These are phyloP conservation scores for Lithocarpus polystachyus DNA, from an alignment of 306 rosid genomes.

Conservation along the genomic window DNA sequence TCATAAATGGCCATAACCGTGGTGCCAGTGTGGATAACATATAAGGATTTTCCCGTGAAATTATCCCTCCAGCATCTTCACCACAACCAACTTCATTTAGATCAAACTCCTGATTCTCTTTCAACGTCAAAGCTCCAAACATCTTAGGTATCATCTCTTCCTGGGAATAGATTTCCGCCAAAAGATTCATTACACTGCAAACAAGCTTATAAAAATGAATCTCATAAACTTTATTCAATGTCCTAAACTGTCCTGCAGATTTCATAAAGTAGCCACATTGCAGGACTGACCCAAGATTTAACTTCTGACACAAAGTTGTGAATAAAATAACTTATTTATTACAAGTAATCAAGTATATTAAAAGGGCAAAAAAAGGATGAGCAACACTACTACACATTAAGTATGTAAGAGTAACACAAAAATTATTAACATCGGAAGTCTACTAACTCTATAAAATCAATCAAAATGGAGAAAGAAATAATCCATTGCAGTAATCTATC, in stretches of 20 bases:
- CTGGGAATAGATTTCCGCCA: slow-evolving; percentile 97
- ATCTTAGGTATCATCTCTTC: slow-evolving; percentile 84
- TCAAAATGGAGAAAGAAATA: too few species aligned
- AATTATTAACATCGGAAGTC: too few species aligned
- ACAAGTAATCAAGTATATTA: too few species aligned
- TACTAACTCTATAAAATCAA: too few species aligned
- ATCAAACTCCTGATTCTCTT: slow-evolving; percentile 43
- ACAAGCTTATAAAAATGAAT: slow-evolving; percentile 13
- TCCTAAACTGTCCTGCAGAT: background rate
- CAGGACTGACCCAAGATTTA: background rate
- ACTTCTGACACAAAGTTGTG: background rate
- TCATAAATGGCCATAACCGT: slow-evolving; percentile 98
- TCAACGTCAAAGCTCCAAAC: slow-evolving; percentile 49
- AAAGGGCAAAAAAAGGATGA: too few species aligned
- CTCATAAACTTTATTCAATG: background rate
- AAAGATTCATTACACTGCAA: slow-evolving; percentile 97
- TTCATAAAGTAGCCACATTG: background rate
- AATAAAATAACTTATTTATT: background rate
- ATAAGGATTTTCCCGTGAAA: slow-evolving; percentile 62
- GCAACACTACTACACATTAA: too few species aligned
- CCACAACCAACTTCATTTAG: slow-evolving; percentile 48
- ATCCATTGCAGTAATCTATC: too few species aligned
- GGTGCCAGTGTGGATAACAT: slow-evolving; percentile 79
- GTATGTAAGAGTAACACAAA: too few species aligned
- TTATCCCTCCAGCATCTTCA: slow-evolving; percentile 37